Conservation (phyloP, 345 rosid species). For the Heritiera littoralis region DNA sequence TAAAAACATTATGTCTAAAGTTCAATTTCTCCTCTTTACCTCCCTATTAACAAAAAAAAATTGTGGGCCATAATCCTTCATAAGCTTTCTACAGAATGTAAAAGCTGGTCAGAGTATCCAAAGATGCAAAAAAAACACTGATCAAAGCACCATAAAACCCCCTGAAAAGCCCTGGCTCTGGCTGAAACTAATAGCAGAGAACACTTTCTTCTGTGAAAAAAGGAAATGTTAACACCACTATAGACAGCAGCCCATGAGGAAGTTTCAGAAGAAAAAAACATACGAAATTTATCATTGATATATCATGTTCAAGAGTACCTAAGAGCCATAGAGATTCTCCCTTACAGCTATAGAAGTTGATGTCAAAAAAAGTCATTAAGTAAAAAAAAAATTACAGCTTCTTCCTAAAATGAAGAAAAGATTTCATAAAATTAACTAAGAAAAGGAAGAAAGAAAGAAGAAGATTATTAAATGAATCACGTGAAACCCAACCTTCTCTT, state of each 20-base stretch:
- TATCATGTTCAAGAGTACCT: constrained; percentile 30
- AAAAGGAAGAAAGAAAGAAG: neutral
- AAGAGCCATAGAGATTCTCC: constrained; percentile 50
- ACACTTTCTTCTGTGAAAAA: neutral
- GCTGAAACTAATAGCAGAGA: neutral
- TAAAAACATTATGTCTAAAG: too few species aligned
- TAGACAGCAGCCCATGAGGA: constrained; percentile 30
- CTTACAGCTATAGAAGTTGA: constrained; percentile 32
- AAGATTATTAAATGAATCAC: constrained; percentile 32
- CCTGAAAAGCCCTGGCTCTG: neutral
- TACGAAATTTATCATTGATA: neutral
- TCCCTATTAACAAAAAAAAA: too few species aligned
- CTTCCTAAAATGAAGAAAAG: constrained; percentile 19
- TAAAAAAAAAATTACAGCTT: constrained; percentile 16
- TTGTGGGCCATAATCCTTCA: constrained; percentile 19
- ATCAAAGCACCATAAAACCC: neutral
- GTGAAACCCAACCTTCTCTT: constrained; percentile 67
- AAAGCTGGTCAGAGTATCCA: constrained; percentile 45
- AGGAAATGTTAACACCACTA: neutral
- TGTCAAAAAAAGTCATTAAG: constrained; percentile 10
- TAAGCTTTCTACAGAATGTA: neutral
- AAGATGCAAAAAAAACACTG: constrained; percentile 13
- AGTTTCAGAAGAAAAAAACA: neutral
- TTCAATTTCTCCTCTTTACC: too few species aligned
- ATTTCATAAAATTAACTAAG: neutral